Percentiles rank a stretch among this genome's conserved stretches.
phyloP scores from a whole-genome alignment of 352 stramenopile species.

The Pythium biforme region DNA sequence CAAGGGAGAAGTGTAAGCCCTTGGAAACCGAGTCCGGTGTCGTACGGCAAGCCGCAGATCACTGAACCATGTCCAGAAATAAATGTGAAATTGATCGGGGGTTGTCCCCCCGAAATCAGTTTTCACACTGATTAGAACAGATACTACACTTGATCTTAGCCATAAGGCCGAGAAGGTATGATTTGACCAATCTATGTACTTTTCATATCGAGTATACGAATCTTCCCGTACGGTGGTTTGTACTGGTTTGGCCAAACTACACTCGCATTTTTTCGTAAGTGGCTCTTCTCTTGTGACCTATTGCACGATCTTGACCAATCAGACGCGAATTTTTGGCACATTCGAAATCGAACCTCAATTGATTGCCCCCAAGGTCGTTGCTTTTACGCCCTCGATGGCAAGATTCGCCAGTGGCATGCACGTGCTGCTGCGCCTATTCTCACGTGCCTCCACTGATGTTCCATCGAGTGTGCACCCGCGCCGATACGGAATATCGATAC shows the following conservation, averaged over 20 bases:
- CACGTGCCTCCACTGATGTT: too few species aligned
- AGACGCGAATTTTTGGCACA: neutral
- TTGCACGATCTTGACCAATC: neutral
- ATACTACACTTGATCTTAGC: slow-evolving; percentile 92
- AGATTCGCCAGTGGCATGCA: neutral
- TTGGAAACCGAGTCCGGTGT: slow-evolving; percentile 26
- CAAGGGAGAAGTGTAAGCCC: slow-evolving; percentile 17
- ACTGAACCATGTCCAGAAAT: slow-evolving; percentile 55
- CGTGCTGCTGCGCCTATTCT: too few species aligned
- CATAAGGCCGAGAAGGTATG: slow-evolving; percentile 88
- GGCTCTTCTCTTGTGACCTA: neutral
- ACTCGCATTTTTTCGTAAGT: neutral
- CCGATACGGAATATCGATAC: too few species aligned
- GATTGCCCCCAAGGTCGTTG: neutral
- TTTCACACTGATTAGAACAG: slow-evolving; percentile 93
- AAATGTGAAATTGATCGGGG: slow-evolving; percentile 76
- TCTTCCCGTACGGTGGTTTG: neutral
- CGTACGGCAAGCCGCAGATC: slow-evolving; percentile 32
- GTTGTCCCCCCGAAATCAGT: slow-evolving; percentile 73
- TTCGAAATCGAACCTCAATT: too few species aligned
- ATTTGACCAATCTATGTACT: slow-evolving; percentile 11
- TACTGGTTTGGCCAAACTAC: neutral
- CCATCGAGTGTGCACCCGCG: too few species aligned
- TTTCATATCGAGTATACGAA: neutral
- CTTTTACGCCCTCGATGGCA: too few species aligned